Conservation (phyloP, 1,139 yeast genomes). For the Yamadazyma membranifaciens region DNA sequence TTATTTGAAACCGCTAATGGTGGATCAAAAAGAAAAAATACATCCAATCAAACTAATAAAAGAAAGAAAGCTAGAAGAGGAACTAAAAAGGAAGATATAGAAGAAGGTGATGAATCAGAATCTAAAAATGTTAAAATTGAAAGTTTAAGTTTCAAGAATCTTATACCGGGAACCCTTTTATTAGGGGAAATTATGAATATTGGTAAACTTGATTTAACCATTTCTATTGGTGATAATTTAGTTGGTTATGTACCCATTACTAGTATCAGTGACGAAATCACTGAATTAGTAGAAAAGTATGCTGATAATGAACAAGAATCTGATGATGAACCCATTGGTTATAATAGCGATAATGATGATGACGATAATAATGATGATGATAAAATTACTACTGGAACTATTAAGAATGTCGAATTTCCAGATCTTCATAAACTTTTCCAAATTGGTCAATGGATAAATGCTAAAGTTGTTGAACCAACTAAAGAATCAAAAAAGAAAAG, state of each 20-base stretch:
- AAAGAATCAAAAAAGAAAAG: constrained; percentile 51
- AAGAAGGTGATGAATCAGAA: constrained; percentile 21
- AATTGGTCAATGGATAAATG: constrained; percentile 85
- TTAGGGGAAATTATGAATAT: constrained; percentile 73
- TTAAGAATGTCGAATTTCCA: constrained; percentile 46
- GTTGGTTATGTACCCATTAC: constrained; percentile 80
- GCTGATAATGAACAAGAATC: constrained; percentile 42
- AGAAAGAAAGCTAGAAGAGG: constrained; percentile 35
- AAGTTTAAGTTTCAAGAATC: constrained; percentile 55
- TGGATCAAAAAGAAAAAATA: constrained; percentile 28
- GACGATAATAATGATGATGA: constrained; percentile 17
- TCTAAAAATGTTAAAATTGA: constrained; percentile 47
- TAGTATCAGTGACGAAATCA: constrained; percentile 64
- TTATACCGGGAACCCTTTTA: constrained; percentile 69
- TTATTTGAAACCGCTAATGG: constrained; percentile 54
- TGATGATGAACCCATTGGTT: constrained; percentile 41
- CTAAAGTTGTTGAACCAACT: constrained; percentile 56
- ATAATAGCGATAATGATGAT: constrained; percentile 25
- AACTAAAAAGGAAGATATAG: constrained; percentile 30
- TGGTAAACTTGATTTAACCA: constrained; percentile 58
- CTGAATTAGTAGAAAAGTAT: constrained; percentile 53
- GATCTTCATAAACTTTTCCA: constrained; percentile 52
- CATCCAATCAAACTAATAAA: constrained; percentile 25
- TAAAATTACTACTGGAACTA: constrained; percentile 25
- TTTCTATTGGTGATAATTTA: constrained; percentile 81